Conservation (phyloP, 140 eudicot species). For the Flaveria floridana region DNA sequence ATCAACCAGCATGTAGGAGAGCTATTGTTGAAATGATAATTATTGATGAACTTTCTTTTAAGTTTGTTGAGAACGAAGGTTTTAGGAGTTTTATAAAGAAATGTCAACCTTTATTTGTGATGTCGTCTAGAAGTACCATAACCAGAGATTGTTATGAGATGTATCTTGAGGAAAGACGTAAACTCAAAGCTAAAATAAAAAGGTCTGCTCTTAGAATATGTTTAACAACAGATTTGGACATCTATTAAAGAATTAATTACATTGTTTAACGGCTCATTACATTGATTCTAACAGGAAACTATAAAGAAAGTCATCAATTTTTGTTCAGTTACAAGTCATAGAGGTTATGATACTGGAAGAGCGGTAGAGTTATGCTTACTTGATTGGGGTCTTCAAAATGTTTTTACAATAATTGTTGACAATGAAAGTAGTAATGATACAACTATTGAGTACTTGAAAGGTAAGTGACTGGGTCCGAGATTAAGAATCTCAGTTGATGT, state of each 20-base stretch:
- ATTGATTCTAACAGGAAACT: constrained; percentile 2
- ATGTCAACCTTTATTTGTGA: constrained; percentile 15
- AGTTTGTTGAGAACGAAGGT: constrained; percentile 21
- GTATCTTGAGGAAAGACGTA: background rate
- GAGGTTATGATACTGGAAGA: too few species aligned
- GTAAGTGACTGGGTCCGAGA: too few species aligned
- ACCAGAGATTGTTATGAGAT: constrained; percentile 9
- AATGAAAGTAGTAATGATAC: too few species aligned
- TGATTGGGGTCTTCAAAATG: too few species aligned
- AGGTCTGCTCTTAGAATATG: background rate
- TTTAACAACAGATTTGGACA: constrained; percentile 13
- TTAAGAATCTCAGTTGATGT: too few species aligned
- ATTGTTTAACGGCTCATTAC: constrained; percentile 6
- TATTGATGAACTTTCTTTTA: background rate
- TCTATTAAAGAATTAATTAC: constrained; percentile 10
- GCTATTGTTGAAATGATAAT: constrained; percentile 4
- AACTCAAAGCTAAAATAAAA: background rate
- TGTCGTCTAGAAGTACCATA: background rate
- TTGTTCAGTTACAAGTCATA: background rate
- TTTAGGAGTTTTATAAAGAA: background rate
- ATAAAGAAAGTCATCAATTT: constrained; percentile 17
- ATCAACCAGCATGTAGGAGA: constrained; percentile 7
- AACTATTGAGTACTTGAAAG: too few species aligned
- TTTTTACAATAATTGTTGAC: too few species aligned
- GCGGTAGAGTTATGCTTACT: too few species aligned